Base-by-base conservation (phyloP, 441 rosid species). In the Sinapis alba region DNA sequence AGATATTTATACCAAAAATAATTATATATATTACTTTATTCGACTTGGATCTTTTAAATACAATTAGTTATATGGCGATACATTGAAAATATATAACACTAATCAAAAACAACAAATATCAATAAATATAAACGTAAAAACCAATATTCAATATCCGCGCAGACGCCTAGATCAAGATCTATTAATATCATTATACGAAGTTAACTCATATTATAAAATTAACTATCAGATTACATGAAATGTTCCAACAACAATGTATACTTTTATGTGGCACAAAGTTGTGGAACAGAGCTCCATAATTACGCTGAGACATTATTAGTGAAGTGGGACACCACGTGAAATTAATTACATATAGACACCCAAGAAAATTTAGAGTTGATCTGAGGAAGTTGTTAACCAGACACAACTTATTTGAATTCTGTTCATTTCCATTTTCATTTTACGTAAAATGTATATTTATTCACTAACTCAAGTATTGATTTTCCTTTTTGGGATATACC, bases 311-410 rank as follows among this genome's bases (percentile, higher is more conserved):
- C 50, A 43, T 43, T 5, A 50, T 50, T 16, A 50, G 56, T 21
- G 10, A 72, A 53, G 69, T 72, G 74, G 66, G 81, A 43, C 10
- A 62, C 68, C 73, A 54, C 24, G 34, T 15, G 36, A 56, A 59
- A 67, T 65, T 65, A 71, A 77, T 51, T 38, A 23, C 65, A 62
- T 67, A 13, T 65, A 26, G 60, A 26, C 54, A 34, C 54, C 70
- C 19, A 62, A 47, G 21, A 67, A 62, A 0, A 16, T 54, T 78
- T 73, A 62, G 78, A 57, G 24, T 68, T 63, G 81, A 78, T 73
- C 78, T 73, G 81, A 78, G 78, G 81, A 68, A 78, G 81, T 78
- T 73, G 78, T 63, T 78, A 73, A 68, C 78, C 64, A 69, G 81
- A 63, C 78, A 45, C 68, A 3, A 73, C 68, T 34, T 68, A 62